Base-by-base conservation (phyloP, 176 grass and related monocot species). In the Metroxylon sagu region DNA sequence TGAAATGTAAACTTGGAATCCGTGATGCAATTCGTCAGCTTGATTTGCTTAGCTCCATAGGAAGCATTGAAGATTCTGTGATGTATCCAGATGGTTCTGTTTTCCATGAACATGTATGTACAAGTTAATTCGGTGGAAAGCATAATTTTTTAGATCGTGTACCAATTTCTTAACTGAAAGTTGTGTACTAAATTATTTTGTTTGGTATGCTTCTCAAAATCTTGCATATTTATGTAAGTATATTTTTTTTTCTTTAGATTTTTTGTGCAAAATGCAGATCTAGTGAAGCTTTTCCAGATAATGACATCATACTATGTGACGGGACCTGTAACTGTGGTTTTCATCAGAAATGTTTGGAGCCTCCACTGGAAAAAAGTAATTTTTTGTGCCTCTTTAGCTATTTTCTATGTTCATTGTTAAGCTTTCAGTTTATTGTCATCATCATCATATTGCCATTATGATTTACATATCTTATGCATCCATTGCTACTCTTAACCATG, bases 1-100 rank as follows among this genome's bases (percentile, higher is more conserved):
- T 85, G 59, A 88, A 91, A 72, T 85, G 74, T 67, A 92, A 92
- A 83, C 60, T 88, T 75, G 81, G 81, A 75, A 92, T 98, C 58
- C 87, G 81, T 76, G 93, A 92, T 76, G 80, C 91, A 52, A 69
- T 98, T 62, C 76, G 54, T 72, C 72, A 89, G 76, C 73, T 98
- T 67, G 87, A 88, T 74, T 64, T 77, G 29, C 51, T 67, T 79
- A 85, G 59, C 76, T 98, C 87, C 49, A 68, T 59, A 51, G 87
- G 75, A 59, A 67, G 52, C 48, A 67, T 80, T 67, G 65, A 61
- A 70, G 78, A 74, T 67, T 76, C 64, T 29, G 56, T 50, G 52
- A 60, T 82, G 56, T 65, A 70, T 74, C 56, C 78, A 60, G 78
- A 82, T 79, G 59, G 54, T 14, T 76, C 59, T 62, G 60, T 73